A percentile compares a stretch with the other conserved stretches of the same genome.
These are phyloP conservation scores for Hirsutella minnesotensis DNA, from an alignment of 2,329 filamentous ascomycete genomes.

Conservation along the genomic window DNA sequence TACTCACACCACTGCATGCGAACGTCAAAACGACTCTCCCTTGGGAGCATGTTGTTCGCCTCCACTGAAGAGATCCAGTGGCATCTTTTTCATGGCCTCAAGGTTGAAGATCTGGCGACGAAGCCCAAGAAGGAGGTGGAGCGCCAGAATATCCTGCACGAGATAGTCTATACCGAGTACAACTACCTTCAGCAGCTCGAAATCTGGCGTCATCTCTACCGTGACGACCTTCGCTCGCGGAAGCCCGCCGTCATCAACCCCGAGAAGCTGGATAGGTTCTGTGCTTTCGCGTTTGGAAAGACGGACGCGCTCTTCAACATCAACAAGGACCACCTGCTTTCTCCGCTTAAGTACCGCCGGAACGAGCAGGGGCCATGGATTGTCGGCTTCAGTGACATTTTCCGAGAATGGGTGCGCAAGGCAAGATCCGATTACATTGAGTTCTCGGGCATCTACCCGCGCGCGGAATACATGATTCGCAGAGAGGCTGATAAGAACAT, in stretches of 20 bases:
- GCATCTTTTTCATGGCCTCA: constrained; percentile 79
- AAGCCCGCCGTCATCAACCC: constrained; percentile 73
- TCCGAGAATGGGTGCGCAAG: constrained; percentile 96
- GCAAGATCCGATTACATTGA: constrained; percentile 81
- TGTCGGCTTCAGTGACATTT: constrained; percentile 87
- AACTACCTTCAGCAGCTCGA: constrained; percentile 81
- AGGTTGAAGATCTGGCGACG: constrained; percentile 60
- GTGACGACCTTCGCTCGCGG: constrained; percentile 61
- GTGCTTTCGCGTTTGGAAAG: constrained; percentile 80
- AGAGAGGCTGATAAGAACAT: constrained; percentile 77
- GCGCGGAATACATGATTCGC: constrained; percentile 70
- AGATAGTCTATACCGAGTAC: constrained; percentile 90
- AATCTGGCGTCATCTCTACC: constrained; percentile 73
- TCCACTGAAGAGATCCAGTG: constrained; percentile 69
- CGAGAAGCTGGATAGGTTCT: constrained; percentile 66
- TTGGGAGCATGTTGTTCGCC: constrained; percentile 61
- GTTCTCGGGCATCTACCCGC: constrained; percentile 79
- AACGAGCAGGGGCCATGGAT: constrained; percentile 96
- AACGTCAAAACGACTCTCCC: constrained; percentile 86
- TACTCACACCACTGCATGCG: constrained; percentile 91
- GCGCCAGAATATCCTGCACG: constrained; percentile 86
- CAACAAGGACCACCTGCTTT: constrained; percentile 84
- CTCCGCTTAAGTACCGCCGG: constrained; percentile 92
- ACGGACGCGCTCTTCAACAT: constrained; percentile 79
- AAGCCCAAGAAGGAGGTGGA: constrained; percentile 80